phyloP scores from a whole-genome alignment of 495 filamentous ascomycete genomes.

The Podospora conica region DNA sequence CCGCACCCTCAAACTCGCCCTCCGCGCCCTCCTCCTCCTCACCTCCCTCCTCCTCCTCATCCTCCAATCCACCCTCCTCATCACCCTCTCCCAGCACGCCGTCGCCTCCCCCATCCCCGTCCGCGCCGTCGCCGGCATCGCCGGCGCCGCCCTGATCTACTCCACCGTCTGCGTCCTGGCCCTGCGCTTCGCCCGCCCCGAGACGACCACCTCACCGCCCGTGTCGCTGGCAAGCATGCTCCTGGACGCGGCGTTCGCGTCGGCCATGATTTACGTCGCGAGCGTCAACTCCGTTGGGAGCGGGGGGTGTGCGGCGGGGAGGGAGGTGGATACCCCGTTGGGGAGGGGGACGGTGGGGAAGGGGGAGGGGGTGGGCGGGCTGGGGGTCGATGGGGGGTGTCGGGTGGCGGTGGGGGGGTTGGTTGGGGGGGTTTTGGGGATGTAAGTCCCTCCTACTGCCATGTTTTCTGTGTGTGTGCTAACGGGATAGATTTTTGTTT shows the following conservation, averaged over 20 bases:
- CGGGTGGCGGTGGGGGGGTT: constrained; percentile 65
- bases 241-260: constrained; percentile 53
- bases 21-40: constrained; percentile 66
- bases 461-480: constrained; percentile 28
- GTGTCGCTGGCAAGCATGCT: constrained; percentile 64
- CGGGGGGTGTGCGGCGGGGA: constrained; percentile 50
- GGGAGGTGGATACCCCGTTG: constrained; percentile 55
- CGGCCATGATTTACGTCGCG: constrained; percentile 56
- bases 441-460: constrained; percentile 50
- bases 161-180: constrained; percentile 61
- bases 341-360: constrained; percentile 52
- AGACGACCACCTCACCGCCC: constrained; percentile 54
- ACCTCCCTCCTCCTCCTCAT: constrained; percentile 66
- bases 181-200: constrained; percentile 57
- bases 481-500: constrained; percentile 49
- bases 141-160: constrained; percentile 68
- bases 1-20: constrained; percentile 53
- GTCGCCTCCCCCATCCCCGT: constrained; percentile 55
- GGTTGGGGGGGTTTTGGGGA: constrained; percentile 67
- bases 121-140: constrained; percentile 75
- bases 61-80: constrained; percentile 73
- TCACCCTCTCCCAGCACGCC: constrained; percentile 52
- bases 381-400: constrained; percentile 48
- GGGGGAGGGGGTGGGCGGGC: constrained; percentile 30
- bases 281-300: constrained; percentile 57